Conservation (phyloP, 768 basidiomycete genomes). For the Suillus placidus region DNA sequence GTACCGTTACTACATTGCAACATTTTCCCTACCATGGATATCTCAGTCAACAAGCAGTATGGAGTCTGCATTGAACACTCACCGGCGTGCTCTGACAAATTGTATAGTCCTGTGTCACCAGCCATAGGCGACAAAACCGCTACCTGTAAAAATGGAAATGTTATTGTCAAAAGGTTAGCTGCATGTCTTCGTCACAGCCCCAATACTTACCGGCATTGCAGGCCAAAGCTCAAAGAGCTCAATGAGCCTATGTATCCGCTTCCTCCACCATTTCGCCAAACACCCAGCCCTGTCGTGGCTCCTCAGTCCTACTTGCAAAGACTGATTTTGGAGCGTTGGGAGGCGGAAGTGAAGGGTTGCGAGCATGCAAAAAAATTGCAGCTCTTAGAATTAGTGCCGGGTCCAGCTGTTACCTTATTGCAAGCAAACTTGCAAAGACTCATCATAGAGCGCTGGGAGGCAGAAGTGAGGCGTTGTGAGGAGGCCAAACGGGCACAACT, state of each 20-base stretch:
- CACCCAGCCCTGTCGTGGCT: background rate
- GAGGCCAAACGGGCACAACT: background rate
- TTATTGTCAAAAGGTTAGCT: no score
- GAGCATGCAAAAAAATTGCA: background rate
- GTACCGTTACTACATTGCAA: no score
- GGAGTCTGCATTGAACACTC: no score
- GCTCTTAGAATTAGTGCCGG: background rate
- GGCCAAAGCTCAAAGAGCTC: background rate
- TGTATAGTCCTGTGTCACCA: no score
- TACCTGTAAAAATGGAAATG: no score
- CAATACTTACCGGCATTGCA: background rate
- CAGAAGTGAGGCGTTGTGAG: background rate
- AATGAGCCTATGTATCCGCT: background rate
- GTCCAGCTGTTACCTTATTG: background rate
- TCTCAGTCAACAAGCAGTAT: no score
- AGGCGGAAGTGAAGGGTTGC: background rate
- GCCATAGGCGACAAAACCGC: no score
- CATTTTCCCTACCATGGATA: no score
- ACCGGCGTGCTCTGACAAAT: no score
- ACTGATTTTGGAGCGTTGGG: background rate
- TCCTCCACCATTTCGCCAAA: background rate
- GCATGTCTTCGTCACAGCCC: no score
- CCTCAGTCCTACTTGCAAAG: background rate
- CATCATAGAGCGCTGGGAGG: background rate
- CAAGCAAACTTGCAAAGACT: background rate